Evolutionary conservation across 805 yeast genomes (phyloP).

Genomic region (Kazachstania bromeliacearum): DNA sequence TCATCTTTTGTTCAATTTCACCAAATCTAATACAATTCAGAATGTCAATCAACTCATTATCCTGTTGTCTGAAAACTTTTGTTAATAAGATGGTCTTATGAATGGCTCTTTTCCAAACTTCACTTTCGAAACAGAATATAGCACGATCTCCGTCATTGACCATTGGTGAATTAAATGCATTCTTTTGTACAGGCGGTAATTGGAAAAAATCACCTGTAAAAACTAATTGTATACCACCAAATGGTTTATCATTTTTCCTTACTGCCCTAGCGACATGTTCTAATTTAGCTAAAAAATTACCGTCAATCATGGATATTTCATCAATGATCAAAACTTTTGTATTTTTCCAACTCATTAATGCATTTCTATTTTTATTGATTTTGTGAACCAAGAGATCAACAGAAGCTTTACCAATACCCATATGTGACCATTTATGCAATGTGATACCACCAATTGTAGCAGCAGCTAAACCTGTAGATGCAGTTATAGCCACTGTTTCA

Average conservation of each 20-base stretch:
- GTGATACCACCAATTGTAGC: slow-evolving; percentile 76
- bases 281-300: slow-evolving; percentile 52
- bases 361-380: slow-evolving; percentile 13
- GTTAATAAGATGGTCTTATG: slow-evolving; percentile 47
- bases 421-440: slow-evolving; percentile 63
- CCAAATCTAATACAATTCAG: slow-evolving; percentile 78
- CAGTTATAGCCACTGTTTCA: slow-evolving; percentile 62
- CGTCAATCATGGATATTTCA: slow-evolving; percentile 77
- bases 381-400: slow-evolving; percentile 32
- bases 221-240: slow-evolving; percentile 73
- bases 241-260: slow-evolving; percentile 41
- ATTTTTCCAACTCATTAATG: slow-evolving; percentile 43
- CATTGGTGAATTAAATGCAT: slow-evolving; percentile 20
- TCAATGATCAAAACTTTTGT: slow-evolving; percentile 61
- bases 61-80: slow-evolving; percentile 72
- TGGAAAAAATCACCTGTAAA: slow-evolving; percentile 79
- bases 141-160: slow-evolving; percentile 17
- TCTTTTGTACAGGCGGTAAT: slow-evolving; percentile 49
- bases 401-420: slow-evolving; percentile 61
- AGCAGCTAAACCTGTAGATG: slow-evolving; percentile 80
- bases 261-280: slow-evolving; percentile 49
- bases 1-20: slow-evolving; percentile 41
- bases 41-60: slow-evolving; percentile 63
- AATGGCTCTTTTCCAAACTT: slow-evolving; percentile 52
- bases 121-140: slow-evolving; percentile 42